These are phyloP conservation scores for Pseudocercospora vitis DNA, from an alignment of 2,329 filamentous ascomycete species.

Conservation along the genomic window DNA sequence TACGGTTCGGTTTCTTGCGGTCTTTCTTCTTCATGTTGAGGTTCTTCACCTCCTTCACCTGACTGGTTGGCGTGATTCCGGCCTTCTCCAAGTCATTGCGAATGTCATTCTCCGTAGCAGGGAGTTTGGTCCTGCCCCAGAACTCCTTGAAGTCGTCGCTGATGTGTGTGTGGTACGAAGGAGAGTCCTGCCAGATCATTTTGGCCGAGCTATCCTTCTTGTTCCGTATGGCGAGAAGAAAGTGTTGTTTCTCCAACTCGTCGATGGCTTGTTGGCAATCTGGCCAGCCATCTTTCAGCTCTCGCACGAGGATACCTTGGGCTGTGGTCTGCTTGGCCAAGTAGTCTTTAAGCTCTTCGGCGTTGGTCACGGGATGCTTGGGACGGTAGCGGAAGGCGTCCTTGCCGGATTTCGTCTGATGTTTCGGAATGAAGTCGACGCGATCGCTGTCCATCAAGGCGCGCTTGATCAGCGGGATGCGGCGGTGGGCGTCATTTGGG, in stretches of 20 bases:
- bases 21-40: conserved; percentile 54
- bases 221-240: conserved; percentile 80
- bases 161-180: conserved; percentile 54
- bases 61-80: conserved; percentile 80
- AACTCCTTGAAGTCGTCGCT: conserved; percentile 80
- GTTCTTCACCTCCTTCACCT: conserved; percentile 66
- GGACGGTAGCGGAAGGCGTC: conserved; percentile 80
- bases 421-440: conserved; percentile 55
- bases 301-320: conserved; percentile 77
- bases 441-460: conserved; percentile 68
- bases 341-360: conserved; percentile 73
- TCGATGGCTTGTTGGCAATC: conserved; percentile 77
- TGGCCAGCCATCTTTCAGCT: conserved; percentile 94
- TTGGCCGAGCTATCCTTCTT: conserved; percentile 88
- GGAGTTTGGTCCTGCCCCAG: conserved; percentile 80
- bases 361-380: conserved; percentile 76
- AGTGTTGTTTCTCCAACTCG: conserved; percentile 72
- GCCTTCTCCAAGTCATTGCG: conserved; percentile 73
- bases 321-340: conserved; percentile 80
- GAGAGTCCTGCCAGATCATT: conserved; percentile 86
- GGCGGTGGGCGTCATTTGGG: conserved; percentile 44
- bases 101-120: conserved; percentile 68
- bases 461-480: conserved; percentile 59
- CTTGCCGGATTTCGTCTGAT: conserved; percentile 46
- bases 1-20: conserved; percentile 72